Percentiles rank a stretch among this genome's conserved stretches.
Evolutionary conservation across 345 rosid species (phyloP).

Genomic region (Angophora floribunda): DNA sequence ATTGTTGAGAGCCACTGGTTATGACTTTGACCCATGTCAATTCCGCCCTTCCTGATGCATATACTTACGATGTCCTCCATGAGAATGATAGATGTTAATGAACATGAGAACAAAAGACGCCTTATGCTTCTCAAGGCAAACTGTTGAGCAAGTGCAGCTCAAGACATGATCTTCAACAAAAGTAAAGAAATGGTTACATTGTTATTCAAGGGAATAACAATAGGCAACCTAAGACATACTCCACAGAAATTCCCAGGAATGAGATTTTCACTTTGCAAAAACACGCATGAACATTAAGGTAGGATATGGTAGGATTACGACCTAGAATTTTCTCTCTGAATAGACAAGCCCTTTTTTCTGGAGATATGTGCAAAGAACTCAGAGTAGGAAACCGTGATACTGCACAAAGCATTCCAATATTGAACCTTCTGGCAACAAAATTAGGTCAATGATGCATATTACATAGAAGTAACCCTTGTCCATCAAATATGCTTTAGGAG

Average conservation of each 20-base stretch:
- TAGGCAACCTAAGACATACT: conserved; percentile 24
- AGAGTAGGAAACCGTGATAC: not conserved
- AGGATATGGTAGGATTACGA: not conserved
- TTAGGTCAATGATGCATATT: not conserved
- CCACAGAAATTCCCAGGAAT: conserved; percentile 29
- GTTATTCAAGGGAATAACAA: conserved; percentile 41
- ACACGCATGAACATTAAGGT: not conserved
- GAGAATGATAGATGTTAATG: not conserved
- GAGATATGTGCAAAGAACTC: not conserved
- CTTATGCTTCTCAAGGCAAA: not conserved
- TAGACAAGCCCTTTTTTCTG: not conserved
- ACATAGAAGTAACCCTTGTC: not conserved
- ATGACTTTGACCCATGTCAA: conserved; percentile 63
- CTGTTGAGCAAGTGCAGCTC: not conserved
- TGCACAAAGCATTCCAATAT: not conserved
- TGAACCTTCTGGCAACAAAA: not conserved
- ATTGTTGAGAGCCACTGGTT: conserved; percentile 81
- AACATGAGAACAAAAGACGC: not conserved
- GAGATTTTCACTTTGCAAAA: conserved; percentile 32
- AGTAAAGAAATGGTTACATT: conserved; percentile 32
- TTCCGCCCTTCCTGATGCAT: conserved; percentile 63
- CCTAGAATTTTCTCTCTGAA: not conserved
- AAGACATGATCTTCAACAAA: not conserved
- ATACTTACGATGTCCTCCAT: conserved; percentile 45
- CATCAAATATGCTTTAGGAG: not conserved